Evolutionary conservation across 2,329 filamentous ascomycete genomes (phyloP).

Genomic region (Gliomastix tumulicola): DNA sequence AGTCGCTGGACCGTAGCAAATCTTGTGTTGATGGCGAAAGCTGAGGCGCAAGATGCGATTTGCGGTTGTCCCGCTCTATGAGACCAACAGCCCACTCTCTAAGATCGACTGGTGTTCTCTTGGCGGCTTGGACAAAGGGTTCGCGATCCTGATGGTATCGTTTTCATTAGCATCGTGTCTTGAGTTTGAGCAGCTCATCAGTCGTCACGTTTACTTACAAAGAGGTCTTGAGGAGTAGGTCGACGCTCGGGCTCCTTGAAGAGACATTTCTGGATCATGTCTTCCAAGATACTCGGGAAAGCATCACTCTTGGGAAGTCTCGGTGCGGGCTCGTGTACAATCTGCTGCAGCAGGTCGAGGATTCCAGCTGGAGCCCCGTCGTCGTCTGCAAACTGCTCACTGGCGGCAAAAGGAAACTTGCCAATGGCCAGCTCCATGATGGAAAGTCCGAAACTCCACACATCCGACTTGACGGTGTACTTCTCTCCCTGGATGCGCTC

Average conservation of each 20-base stretch:
- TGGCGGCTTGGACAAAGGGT: conserved; percentile 91
- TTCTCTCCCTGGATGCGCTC: conserved; percentile 95
- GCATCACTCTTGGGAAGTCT: conserved; percentile 94
- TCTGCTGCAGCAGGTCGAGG: conserved; percentile 90
- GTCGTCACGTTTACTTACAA: too few relatives aligned
- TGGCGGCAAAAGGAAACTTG: conserved; percentile 86
- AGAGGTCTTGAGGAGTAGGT: conserved; percentile 89
- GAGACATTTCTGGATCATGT: conserved; percentile 95
- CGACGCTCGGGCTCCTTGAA: conserved; percentile 83
- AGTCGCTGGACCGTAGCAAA: conserved; percentile 59
- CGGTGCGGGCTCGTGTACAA: conserved; percentile 92
- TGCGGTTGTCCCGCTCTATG: conserved; percentile 93
- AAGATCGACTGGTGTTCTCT: conserved; percentile 90
- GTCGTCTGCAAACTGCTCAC: conserved; percentile 61
- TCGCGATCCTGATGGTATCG: conserved; percentile 66
- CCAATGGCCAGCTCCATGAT: conserved; percentile 98
- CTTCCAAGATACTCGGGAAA: conserved; percentile 89
- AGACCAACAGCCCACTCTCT: conserved; percentile 89
- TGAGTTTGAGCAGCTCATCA: too few relatives aligned
- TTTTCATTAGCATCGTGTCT: too few relatives aligned
- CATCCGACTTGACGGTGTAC: conserved; percentile 97
- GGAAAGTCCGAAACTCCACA: conserved; percentile 94
- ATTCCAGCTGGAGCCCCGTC: conserved; percentile 89
- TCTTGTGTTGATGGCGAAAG: conserved; percentile 73
- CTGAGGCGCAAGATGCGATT: conserved; percentile 82